phyloP scores from a whole-genome alignment of 768 basidiomycete genomes.

The Lactarius akahatsu region DNA sequence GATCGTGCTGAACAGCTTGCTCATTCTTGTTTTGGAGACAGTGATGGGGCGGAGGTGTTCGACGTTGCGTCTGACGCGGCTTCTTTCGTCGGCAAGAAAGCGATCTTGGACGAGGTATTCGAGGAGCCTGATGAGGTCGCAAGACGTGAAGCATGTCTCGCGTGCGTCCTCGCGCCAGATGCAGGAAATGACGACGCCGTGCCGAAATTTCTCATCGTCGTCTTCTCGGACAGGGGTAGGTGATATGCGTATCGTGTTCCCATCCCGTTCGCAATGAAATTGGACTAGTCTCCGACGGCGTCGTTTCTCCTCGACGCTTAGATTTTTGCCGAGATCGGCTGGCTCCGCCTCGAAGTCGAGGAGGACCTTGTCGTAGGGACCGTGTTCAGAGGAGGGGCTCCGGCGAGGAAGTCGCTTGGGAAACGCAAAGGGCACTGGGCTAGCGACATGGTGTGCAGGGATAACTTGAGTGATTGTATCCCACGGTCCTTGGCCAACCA shows the following conservation, averaged over 20 bases:
- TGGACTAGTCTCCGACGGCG: conserved; percentile 82
- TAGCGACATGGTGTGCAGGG: background rate
- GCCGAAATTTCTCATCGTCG: conserved; percentile 66
- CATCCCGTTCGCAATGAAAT: conserved; percentile 77
- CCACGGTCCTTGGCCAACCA: background rate
- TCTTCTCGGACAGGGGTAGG: conserved; percentile 67
- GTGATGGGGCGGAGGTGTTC: conserved; percentile 91
- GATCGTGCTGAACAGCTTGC: conserved; percentile 89
- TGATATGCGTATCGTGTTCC: conserved; percentile 70
- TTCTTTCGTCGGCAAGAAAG: conserved; percentile 95
- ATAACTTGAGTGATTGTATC: background rate
- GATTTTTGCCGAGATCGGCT: conserved; percentile 52
- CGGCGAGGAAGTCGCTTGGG: conserved; percentile 27
- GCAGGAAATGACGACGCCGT: conserved; percentile 81
- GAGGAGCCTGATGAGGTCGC: conserved; percentile 92
- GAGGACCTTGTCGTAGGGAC: conserved; percentile 50
- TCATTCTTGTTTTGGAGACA: conserved; percentile 80
- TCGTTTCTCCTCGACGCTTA: conserved; percentile 64
- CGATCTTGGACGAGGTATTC: conserved; percentile 73
- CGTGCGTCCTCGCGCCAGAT: conserved; percentile 81
- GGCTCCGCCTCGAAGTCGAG: conserved; percentile 63
- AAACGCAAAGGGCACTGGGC: background rate
- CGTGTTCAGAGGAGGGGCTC: conserved; percentile 33
- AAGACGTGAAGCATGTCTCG: conserved; percentile 87
- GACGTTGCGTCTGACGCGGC: conserved; percentile 89